Evolutionary conservation across 768 basidiomycete species (phyloP).

Genomic region (Chalciporus chontae): DNA sequence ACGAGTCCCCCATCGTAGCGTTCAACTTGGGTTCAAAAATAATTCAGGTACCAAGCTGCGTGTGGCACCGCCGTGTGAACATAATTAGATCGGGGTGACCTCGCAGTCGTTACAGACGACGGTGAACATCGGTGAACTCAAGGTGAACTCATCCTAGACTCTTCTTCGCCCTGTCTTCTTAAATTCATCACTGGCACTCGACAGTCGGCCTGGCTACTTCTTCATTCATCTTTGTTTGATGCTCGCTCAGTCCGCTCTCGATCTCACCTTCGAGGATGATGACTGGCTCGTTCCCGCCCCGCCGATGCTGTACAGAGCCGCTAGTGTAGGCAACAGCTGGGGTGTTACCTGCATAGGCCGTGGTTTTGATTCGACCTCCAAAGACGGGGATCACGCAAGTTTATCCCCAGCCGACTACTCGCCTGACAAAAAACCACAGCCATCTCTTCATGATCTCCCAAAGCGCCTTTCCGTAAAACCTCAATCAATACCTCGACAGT

Average conservation of each 20-base stretch:
- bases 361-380: slow-evolving; percentile 71
- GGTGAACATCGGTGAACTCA: too few species aligned
- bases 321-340: slow-evolving; percentile 77
- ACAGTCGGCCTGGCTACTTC: neutral
- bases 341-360: slow-evolving; percentile 82
- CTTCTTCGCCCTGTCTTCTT: neutral
- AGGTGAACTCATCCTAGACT: neutral
- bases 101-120: too few species aligned
- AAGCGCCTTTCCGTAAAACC: slow-evolving; percentile 5
- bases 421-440: slow-evolving; percentile 7
- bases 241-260: slow-evolving; percentile 57
- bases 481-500: slow-evolving; percentile 7
- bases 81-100: neutral
- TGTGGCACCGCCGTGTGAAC: slow-evolving; percentile 13
- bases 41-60: too few species aligned
- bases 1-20: too few species aligned
- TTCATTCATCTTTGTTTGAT: slow-evolving; percentile 31
- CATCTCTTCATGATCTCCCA: slow-evolving; percentile 15
- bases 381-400: slow-evolving; percentile 29
- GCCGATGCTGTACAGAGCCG: slow-evolving; percentile 52
- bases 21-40: too few species aligned
- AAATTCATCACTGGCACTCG: neutral
- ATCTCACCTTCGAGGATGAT: slow-evolving; percentile 65
- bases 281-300: slow-evolving; percentile 60
- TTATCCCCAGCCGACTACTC: slow-evolving; percentile 4